Base-by-base conservation (phyloP, 208 protist genomes). In the Kentomonas sorsogonicus region DNA sequence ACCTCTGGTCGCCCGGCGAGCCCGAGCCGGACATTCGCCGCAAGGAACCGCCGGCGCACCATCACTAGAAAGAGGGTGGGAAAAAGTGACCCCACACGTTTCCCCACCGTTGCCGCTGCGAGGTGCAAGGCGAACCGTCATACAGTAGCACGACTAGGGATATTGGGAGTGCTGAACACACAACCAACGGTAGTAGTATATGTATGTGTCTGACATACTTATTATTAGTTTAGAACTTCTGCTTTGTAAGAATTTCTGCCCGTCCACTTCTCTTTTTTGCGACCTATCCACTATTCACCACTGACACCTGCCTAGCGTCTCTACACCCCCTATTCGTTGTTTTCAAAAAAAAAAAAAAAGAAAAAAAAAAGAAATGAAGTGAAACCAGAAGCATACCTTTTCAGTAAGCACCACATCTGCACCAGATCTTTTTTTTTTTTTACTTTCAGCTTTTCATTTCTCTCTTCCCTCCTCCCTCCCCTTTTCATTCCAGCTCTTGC, bases 1-100 rank as follows among this genome's bases (percentile, higher is more conserved):
- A 95, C 51, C 71, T 95, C 30, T 95, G 88, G 88, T 63, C 88
- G 72, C 88, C 84, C 0, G 81, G 83, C 9, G 88, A 95, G 55
- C 84, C 88, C 58, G 69, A 92, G 64, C 88, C 88, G 18, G 88
- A 95, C 55, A 79, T 92, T 53, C 84, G 84, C 59, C 88, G 88
- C 57, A 82, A 81, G 67, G 75, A 82, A 48, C 63, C 75, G 9
- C 84, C 84, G 0, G 51, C 62, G 23, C 77, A 89, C 48, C 65
- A 72, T 6, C 26, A 27, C 27, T 47, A 47, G 23, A 10, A 47
- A 60, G 16, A 26, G 1, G 27, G 13, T 16, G 7, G 7, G 10
- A 56, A 53, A 53, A 36, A 33, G 46, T 53, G 11, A 9, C 31
- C 31, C n/a, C 23, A 33, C n/a, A 10, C 16, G 9, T 30, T 36